A percentile compares a stretch with the other conserved stretches of the same genome.
Evolutionary conservation across 2,329 filamentous ascomycete species (phyloP).

Genomic region (Aspergillus vadensis): DNA sequence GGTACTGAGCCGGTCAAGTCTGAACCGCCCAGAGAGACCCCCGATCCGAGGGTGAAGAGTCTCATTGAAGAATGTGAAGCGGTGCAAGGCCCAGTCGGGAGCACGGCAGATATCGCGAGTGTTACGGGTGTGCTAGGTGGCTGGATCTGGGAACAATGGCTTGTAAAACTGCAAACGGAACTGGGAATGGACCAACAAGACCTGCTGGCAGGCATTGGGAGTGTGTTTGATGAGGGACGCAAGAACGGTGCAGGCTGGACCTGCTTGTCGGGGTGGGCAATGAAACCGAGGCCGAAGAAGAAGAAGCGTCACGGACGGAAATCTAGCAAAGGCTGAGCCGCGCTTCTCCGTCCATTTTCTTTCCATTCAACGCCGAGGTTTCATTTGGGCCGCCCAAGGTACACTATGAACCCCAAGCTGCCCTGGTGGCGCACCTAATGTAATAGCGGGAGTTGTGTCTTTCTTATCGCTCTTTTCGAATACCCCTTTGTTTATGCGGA

Average conservation of each 20-base stretch:
- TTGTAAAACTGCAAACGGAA: constrained; percentile 83
- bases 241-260: constrained; percentile 61
- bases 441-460: background rate
- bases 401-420: constrained; percentile 15
- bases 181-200: constrained; percentile 66
- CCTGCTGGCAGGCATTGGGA: constrained; percentile 58
- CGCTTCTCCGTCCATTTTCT: background rate
- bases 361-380: constrained; percentile 5
- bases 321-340: constrained; percentile 2
- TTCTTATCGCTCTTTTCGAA: background rate
- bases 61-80: constrained; percentile 59
- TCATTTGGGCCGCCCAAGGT: constrained; percentile 3
- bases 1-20: constrained; percentile 56
- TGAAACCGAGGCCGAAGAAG: constrained; percentile 48
- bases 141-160: constrained; percentile 96
- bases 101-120: constrained; percentile 70
- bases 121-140: constrained; percentile 81
- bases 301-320: constrained; percentile 9
- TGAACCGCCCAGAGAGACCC: constrained; percentile 46
- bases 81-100: constrained; percentile 59
- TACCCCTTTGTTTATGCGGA: background rate
- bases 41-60: constrained; percentile 40
- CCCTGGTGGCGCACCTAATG: constrained; percentile 17
- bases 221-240: constrained; percentile 63
- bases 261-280: constrained; percentile 61